phyloP scores from a whole-genome alignment of 805 yeast genomes.

The Citeromyces matritensis region DNA sequence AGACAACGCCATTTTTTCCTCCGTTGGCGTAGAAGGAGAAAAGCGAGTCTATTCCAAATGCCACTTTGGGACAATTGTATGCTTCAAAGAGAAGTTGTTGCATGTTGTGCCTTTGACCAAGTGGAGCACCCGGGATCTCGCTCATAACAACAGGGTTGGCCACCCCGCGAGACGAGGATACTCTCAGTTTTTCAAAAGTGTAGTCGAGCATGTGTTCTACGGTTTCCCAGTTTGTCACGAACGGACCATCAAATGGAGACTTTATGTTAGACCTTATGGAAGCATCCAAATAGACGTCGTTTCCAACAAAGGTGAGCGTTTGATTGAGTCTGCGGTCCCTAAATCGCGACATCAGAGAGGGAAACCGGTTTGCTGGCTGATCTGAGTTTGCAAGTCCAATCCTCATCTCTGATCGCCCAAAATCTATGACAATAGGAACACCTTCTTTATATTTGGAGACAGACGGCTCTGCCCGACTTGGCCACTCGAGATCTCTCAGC shows the following conservation, averaged over 20 bases:
- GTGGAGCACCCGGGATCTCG: constrained; percentile 62
- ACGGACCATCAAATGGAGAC: constrained; percentile 77
- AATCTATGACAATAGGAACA: constrained; percentile 77
- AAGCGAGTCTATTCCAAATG: constrained; percentile 72
- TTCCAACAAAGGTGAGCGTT: constrained; percentile 64
- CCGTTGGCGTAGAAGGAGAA: constrained; percentile 61
- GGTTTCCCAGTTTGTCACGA: constrained; percentile 87
- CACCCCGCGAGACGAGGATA: constrained; percentile 32
- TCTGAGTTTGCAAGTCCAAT: constrained; percentile 37
- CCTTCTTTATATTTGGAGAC: constrained; percentile 29
- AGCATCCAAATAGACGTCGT: constrained; percentile 64
- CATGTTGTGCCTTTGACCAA: constrained; percentile 56
- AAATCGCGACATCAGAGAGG: constrained; percentile 54
- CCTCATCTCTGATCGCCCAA: constrained; percentile 53
- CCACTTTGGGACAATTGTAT: constrained; percentile 57
- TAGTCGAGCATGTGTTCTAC: constrained; percentile 76
- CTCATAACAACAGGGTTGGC: constrained; percentile 72
- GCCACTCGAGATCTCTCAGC: constrained; percentile 23
- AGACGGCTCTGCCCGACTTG: constrained; percentile 27
- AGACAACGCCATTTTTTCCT: constrained; percentile 54
- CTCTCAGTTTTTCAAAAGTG: constrained; percentile 67
- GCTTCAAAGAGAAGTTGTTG: constrained; percentile 79
- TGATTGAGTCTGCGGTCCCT: constrained; percentile 61
- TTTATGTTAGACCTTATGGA: constrained; percentile 52
- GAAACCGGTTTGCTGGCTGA: constrained; percentile 47